Base-by-base conservation (phyloP, 2,329 filamentous ascomycete species). In the Zalaria sp. region DNA sequence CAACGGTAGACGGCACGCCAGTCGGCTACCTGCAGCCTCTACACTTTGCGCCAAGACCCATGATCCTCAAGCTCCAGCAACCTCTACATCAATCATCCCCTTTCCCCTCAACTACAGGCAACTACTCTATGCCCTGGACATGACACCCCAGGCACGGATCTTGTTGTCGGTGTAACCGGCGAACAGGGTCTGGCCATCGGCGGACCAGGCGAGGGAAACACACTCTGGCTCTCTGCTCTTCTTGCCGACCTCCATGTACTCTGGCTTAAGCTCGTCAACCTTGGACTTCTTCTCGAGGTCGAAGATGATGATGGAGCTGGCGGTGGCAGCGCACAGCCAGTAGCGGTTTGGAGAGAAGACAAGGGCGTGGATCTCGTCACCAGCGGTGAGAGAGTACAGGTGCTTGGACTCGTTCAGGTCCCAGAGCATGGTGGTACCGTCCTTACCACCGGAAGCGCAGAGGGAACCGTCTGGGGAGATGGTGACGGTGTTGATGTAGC, bases 281-380 rank as follows among this genome's bases (percentile, higher is more conserved):
- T 95, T 96, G 83, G 82, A 93, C 88, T 98, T 98, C 88, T 98
- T 98, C 86, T 98, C 91, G 57, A 98, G 81, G 65, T 98, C 91
- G 75, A 98, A 98, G 79, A 98, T 96, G 79, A 95, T 95, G 79
- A 98, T 96, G 79, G 80, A 87, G 73, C 79, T 85, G 65, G 86
- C 78, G 52, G 91, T 98, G 66, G 91, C 91, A 65, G 91, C 91
- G 79, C 91, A 98, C 58, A 98, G 82, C 91, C 91, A 98, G 86
- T 98, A 98, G 70, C 91, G 83, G 86, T 98, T 98, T 65, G 91
- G 91, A 53, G 91, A 96, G 85, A 98, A 98, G 70, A 96, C 91
- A 57, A 98, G 89, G 58, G 91, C 89, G 76, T 98, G 91, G 78
- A 98, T 98, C 82, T 96, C 91, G 70, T 98, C 89, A 71, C 89